Conservation (phyloP, 2,329 filamentous ascomycete genomes). For the Ascochyta koolunga region DNA sequence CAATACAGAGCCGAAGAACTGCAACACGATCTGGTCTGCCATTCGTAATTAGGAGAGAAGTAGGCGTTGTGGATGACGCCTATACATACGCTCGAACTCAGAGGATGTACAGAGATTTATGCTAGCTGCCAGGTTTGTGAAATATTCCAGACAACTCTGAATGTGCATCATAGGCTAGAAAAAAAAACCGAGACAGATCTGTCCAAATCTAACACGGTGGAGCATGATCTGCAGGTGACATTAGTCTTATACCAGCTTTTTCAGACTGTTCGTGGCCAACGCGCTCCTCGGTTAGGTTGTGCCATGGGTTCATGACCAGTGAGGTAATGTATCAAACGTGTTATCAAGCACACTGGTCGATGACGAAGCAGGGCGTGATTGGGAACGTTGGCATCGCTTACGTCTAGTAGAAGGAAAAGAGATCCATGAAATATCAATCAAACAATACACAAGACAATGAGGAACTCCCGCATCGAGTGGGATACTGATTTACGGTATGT, state of each 20-base stretch:
- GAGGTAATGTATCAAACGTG: neutral
- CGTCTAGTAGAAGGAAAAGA: too few species aligned
- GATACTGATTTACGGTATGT: constrained; percentile 7
- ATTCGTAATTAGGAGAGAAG: neutral
- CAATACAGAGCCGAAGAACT: constrained; percentile 11
- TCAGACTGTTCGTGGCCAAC: neutral
- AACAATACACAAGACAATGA: neutral
- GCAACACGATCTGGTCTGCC: neutral
- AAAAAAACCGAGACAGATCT: neutral
- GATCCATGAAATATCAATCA: neutral
- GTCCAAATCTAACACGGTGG: neutral
- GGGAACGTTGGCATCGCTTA: neutral
- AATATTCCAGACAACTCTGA: neutral
- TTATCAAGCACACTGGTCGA: neutral
- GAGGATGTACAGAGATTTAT: neutral
- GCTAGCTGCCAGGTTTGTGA: neutral
- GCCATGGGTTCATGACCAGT: neutral
- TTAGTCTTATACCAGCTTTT: neutral
- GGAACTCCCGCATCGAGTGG: neutral
- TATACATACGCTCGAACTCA: neutral
- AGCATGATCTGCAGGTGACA: neutral
- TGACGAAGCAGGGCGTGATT: neutral
- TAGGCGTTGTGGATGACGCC: neutral
- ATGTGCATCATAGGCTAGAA: neutral
- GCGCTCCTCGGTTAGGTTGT: neutral